Percentiles rank a stretch among this genome's conserved stretches.
Conservation (phyloP, 768 basidiomycete genomes). For the Pholiota molesta region DNA sequence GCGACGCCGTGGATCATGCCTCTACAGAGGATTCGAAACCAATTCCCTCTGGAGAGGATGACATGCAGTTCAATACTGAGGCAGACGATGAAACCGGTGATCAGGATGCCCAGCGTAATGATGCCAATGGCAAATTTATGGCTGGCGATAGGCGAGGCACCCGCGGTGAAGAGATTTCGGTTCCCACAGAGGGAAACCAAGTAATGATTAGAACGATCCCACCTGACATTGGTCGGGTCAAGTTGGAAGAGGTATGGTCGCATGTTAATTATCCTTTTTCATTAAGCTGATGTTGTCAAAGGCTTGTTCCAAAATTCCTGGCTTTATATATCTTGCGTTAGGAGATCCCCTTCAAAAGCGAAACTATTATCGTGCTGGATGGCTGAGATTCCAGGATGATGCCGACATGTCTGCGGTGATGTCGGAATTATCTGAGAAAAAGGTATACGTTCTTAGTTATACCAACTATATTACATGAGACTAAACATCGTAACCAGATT, state of each 20-base stretch:
- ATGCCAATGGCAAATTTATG: constrained; percentile 58
- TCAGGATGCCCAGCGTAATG: constrained; percentile 54
- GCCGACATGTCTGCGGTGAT: constrained; percentile 80
- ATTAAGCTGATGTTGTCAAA: constrained; percentile 31
- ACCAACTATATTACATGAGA: constrained; percentile 1
- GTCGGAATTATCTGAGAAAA: constrained; percentile 77
- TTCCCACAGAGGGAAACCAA: constrained; percentile 79
- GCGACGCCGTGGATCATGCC: constrained; percentile 43
- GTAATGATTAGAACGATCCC: constrained; percentile 96
- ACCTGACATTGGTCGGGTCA: constrained; percentile 87
- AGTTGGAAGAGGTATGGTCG: constrained; percentile 78
- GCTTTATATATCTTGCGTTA: constrained; percentile 86
- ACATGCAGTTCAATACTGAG: constrained; percentile 75
- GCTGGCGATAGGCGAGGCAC: constrained; percentile 50
- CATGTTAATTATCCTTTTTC: constrained; percentile 7
- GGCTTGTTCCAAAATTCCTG: constrained; percentile 77
- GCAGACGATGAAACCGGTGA: constrained; percentile 72
- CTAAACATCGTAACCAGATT: constrained; percentile 53
- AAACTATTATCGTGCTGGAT: constrained; percentile 93
- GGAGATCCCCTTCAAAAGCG: constrained; percentile 93
- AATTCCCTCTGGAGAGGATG: constrained; percentile 56
- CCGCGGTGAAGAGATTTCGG: constrained; percentile 74
- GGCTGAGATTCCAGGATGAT: constrained; percentile 86
- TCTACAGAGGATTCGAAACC: constrained; percentile 54
- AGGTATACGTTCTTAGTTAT: constrained; percentile 50